These are phyloP conservation scores for Beauveria brongniartii DNA, from an alignment of 2,329 filamentous ascomycete genomes.

Conservation along the genomic window DNA sequence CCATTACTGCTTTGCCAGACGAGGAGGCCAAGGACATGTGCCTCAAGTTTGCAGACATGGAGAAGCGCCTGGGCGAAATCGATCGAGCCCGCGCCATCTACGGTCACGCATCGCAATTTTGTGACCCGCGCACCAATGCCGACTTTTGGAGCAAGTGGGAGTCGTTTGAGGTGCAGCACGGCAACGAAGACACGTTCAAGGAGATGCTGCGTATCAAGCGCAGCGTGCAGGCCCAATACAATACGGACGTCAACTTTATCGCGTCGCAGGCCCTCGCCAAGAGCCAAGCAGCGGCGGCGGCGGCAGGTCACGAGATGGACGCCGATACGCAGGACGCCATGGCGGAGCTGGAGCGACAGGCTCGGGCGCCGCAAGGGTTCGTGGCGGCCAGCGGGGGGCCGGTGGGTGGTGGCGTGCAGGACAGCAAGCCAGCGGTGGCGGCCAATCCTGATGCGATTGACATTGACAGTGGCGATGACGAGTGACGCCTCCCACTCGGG, in stretches of 20 bases:
- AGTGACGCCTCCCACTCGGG: conserved; percentile 17
- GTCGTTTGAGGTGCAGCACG: conserved; percentile 91
- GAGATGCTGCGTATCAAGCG: conserved; percentile 98
- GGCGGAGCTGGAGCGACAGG: conserved; percentile 79
- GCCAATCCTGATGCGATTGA: conserved; percentile 82
- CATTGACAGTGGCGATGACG: conserved; percentile 64
- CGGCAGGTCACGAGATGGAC: conserved; percentile 37
- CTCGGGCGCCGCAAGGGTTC: conserved; percentile 82
- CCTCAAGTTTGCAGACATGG: conserved; percentile 97
- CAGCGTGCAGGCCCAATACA: conserved; percentile 95
- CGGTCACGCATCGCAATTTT: conserved; percentile 93
- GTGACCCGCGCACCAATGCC: conserved; percentile 83
- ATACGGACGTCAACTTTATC: conserved; percentile 98
- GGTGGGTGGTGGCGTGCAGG: conserved; percentile 42
- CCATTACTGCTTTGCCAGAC: conserved; percentile 88
- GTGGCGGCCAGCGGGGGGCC: conserved; percentile 76
- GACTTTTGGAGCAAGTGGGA: conserved; percentile 98
- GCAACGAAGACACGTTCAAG: conserved; percentile 98
- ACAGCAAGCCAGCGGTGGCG: conserved; percentile 33
- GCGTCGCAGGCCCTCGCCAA: conserved; percentile 88
- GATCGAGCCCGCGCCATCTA: conserved; percentile 94
- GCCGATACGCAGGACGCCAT: conserved; percentile 61
- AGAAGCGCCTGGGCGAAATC: conserved; percentile 83
- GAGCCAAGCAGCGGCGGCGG: conserved; percentile 55
- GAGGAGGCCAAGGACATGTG: conserved; percentile 95